phyloP scores from a whole-genome alignment of 352 stramenopile genomes.

The Phytophthora colocasiae region DNA sequence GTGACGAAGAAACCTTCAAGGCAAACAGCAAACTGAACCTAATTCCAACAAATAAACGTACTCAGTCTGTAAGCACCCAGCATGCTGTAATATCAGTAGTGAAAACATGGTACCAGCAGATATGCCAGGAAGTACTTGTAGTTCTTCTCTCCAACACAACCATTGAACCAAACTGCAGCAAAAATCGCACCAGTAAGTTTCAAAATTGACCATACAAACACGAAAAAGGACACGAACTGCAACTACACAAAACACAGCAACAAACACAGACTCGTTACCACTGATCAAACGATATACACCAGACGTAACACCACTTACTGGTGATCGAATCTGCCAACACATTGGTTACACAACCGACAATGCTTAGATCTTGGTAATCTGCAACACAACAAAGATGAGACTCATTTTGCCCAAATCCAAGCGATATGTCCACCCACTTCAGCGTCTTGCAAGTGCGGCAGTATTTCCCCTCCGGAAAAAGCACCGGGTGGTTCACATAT shows the following conservation, averaged over 20 bases:
- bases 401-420: background rate
- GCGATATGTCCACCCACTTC: constrained; percentile 58
- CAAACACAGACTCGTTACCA: constrained; percentile 2
- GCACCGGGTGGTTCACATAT: constrained; percentile 81
- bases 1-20: constrained; percentile 59
- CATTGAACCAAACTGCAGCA: constrained; percentile 85
- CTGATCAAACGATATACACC: background rate
- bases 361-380: constrained; percentile 90
- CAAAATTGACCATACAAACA: background rate
- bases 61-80: too few relatives aligned
- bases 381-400: constrained; percentile 2
- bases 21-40: constrained; percentile 58
- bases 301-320: constrained; percentile 63
- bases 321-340: constrained; percentile 90
- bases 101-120: constrained; percentile 40
- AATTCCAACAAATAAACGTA: background rate
- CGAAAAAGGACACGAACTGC: constrained; percentile 28
- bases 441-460: constrained; percentile 89
- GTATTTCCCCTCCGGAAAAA: constrained; percentile 83
- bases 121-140: constrained; percentile 81
- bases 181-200: constrained; percentile 3
- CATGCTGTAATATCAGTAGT: too few relatives aligned
- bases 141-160: constrained; percentile 84
- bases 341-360: constrained; percentile 89
- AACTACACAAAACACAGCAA: constrained; percentile 27